Evolutionary conservation across 805 yeast genomes (phyloP), one percentile per base, ranked within the genome.

Genomic region (Candida tammaniensis): DNA sequence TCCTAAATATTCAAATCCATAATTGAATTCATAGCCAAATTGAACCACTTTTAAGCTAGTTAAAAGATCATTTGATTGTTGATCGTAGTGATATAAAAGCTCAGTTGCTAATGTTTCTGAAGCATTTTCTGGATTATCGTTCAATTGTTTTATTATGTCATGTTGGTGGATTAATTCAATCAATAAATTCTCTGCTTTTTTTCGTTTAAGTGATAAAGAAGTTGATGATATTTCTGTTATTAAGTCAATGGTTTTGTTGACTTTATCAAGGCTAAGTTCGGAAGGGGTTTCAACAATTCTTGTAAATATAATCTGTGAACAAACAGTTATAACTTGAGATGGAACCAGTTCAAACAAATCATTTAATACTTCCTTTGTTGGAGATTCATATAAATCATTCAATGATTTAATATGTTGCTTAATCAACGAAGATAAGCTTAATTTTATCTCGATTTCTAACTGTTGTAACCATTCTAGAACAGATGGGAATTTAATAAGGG

Each of bases 1-100:
- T 0, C 96, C 97, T 7, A 80, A 65, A 44, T 86, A 91, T 49
- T 88, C 96, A 54, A 76, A 86, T 0, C 95, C 95, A 50, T 91
- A 91, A 1, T 17, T 33, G 35, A 81, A 72, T 0, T 48, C 38
- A 9, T 76, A 64, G 12, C 72, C 61, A 3, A 80, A 74, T 33
- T 80, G 86, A n/a, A 48, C 54, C 0, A 88, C 68, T 1, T 30
- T 43, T 4, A 86, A 50, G 7, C 61, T 49, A 4, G 47, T 43
- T 3, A 65, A 32, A 1, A 47, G 44, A 28, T 70, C 71, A 1
- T 31, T 21, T 1, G 28, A 24, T 1, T 27, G 19, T 4, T 16
- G 13, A 12, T 33, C 30, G 18, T 29, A 27, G 8, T 15, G 11
- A 17, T 40, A 43, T 11, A 36, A 24, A 5, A 43, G 29, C 25